Percentiles rank a stretch among this genome's conserved stretches.
These are phyloP conservation scores for Stephanocyclus meneghinianus DNA, from an alignment of 352 stramenopile genomes.

Conservation along the genomic window DNA sequence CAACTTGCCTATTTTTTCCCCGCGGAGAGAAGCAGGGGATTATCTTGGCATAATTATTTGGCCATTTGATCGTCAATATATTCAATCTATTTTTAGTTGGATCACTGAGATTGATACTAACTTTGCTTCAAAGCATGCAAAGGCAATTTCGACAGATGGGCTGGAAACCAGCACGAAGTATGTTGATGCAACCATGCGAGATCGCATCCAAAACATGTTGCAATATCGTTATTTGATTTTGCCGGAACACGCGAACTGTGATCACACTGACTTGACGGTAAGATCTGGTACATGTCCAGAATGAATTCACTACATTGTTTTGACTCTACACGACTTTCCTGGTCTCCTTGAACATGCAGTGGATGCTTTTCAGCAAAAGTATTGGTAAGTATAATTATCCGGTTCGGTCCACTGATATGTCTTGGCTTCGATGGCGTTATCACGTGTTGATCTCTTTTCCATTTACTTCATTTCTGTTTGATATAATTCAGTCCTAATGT, in stretches of 20 bases:
- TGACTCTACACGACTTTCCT: background rate
- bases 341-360: constrained; percentile 13
- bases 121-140: constrained; percentile 67
- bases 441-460: background rate
- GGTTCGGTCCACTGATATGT: background rate
- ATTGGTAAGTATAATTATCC: constrained; percentile 8
- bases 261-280: constrained; percentile 35
- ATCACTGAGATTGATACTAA: constrained; percentile 52
- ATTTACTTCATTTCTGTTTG: background rate
- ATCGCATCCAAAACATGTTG: constrained; percentile 31
- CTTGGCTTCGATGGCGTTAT: background rate
- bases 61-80: constrained; percentile 38
- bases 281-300: background rate
- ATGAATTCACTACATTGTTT: background rate
- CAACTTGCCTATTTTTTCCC: constrained; percentile 31
- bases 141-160: constrained; percentile 58
- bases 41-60: constrained; percentile 44
- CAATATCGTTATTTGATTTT: constrained; percentile 43
- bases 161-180: constrained; percentile 11
- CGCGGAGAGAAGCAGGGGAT: background rate
- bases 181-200: background rate
- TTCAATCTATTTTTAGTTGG: constrained; percentile 28
- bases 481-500: constrained; percentile 34
- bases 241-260: constrained; percentile 15
- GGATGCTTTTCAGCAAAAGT: constrained; percentile 55